Conservation (phyloP, 2,329 filamentous ascomycete genomes). For the Biscogniauxia marginata region DNA sequence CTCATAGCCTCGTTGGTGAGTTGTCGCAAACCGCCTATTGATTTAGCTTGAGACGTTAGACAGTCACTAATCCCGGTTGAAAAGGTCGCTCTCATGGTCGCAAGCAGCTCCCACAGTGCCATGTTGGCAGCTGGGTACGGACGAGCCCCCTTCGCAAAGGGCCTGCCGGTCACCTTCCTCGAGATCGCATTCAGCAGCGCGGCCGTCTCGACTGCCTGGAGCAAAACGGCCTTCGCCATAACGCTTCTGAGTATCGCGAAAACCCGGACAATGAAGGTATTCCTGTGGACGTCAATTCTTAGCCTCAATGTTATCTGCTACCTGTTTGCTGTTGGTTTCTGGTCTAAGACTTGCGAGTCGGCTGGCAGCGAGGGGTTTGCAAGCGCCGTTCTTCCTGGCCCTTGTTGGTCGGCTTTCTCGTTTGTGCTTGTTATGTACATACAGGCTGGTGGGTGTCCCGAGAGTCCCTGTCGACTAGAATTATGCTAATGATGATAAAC, state of each 20-base stretch:
- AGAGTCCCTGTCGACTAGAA: not conserved
- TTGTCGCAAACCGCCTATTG: not conserved
- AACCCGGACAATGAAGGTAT: not conserved
- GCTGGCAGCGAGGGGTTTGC: not conserved
- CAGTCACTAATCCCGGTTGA: not conserved
- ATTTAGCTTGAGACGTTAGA: not conserved
- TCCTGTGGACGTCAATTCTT: not conserved
- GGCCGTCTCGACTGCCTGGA: conserved; percentile 3
- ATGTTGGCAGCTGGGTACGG: not conserved
- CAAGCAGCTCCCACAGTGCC: not conserved
- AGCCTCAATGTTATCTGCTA: conserved; percentile 2
- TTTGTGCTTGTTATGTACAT: not conserved
- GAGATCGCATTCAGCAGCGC: not conserved
- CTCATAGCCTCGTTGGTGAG: conserved; percentile 6
- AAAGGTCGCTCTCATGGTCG: not conserved
- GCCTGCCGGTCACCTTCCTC: not conserved
- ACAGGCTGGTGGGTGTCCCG: conserved; percentile 1
- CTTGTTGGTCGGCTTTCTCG: not conserved
- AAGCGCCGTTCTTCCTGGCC: not conserved
- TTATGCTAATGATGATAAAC: not conserved
- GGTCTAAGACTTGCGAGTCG: conserved; percentile 2
- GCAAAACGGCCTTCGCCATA: conserved; percentile 8
- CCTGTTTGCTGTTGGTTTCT: conserved; percentile 3
- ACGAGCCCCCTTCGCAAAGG: not conserved
- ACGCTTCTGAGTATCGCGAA: conserved; percentile 4